Evolutionary conservation across 306 rosid species (phyloP).

Genomic region (Herpetospermum pedunculosum): DNA sequence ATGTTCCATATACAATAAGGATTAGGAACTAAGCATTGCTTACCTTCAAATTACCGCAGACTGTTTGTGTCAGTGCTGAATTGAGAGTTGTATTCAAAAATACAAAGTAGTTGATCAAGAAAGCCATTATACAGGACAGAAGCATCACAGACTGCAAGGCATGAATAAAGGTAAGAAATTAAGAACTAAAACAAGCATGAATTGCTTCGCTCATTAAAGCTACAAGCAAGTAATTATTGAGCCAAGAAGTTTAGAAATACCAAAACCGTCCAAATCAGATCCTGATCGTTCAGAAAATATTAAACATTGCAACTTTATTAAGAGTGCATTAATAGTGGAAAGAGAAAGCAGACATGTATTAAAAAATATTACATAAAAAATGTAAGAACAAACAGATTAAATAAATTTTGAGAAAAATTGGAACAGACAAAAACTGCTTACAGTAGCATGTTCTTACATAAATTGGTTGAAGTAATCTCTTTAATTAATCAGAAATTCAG

Average conservation of each 20-base stretch:
- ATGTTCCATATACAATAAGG: background rate
- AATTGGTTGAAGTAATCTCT: background rate
- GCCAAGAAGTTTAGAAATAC: background rate
- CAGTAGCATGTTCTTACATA: background rate
- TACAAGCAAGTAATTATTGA: background rate
- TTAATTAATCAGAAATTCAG: background rate
- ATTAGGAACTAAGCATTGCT: background rate
- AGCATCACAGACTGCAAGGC: conserved; percentile 53
- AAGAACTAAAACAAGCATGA: background rate
- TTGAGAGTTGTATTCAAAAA: conserved; percentile 67
- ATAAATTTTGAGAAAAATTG: background rate
- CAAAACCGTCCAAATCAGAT: background rate
- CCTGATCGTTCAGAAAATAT: background rate
- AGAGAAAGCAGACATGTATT: background rate
- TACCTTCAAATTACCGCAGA: conserved; percentile 67
- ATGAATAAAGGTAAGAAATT: background rate
- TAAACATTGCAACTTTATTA: background rate
- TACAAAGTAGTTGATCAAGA: conserved; percentile 58
- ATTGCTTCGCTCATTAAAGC: background rate
- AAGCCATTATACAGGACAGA: conserved; percentile 64
- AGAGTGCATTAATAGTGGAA: background rate
- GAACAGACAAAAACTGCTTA: background rate
- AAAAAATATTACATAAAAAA: background rate
- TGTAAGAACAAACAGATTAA: background rate
- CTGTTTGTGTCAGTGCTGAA: conserved; percentile 78